Evolutionary conservation across 495 filamentous ascomycete genomes (phyloP), one percentile per base, ranked within the genome.

Genomic region (Lepraria neglecta): DNA sequence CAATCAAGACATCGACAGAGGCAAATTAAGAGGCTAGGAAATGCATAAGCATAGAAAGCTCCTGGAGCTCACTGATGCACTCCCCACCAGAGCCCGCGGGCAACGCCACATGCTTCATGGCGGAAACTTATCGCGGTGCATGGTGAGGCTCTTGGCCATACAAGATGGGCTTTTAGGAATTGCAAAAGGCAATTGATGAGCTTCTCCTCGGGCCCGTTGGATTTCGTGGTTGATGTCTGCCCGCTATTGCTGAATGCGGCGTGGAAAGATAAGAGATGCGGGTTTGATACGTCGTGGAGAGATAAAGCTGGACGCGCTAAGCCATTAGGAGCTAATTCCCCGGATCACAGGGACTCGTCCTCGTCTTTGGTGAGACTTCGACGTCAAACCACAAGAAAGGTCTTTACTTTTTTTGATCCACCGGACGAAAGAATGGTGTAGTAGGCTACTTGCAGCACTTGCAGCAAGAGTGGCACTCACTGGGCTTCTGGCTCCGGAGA

Each of bases 161-260:
- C 6, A 38, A 6, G 11, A 56, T 56, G 59, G 50, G 11, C 4
- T 33, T 24, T 19, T 51, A 21, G n/a, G 35, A 14, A 55, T 19
- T 33, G 9, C 7, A 15, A 56, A 33, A 38, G 50, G 6, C 42
- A 44, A 47, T 28, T 48, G 21, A 38, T 38, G 6, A n/a, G 28
- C 50, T 63, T 64, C 53, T 64, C 61, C 61, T 64, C 61, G 61
- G 61, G n/a, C 3, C 21, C 14, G 30, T 54, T 47, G 44, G 31
- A 45, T 47, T 10, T 38, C 35, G 7, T 38, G 3, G 35, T 38
- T 38, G 7, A 12, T 38, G 35, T 38, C 9, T 2, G 9, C 35
- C 35, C 35, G 6, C 35, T 48, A 30, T 35, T 33, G 31, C 30
- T 38, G 27, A 21, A 54, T 28, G 10, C 14, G 12, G 51, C 19